Base-by-base conservation (phyloP, 495 filamentous ascomycete species). In the Bryoglossum gracile region DNA sequence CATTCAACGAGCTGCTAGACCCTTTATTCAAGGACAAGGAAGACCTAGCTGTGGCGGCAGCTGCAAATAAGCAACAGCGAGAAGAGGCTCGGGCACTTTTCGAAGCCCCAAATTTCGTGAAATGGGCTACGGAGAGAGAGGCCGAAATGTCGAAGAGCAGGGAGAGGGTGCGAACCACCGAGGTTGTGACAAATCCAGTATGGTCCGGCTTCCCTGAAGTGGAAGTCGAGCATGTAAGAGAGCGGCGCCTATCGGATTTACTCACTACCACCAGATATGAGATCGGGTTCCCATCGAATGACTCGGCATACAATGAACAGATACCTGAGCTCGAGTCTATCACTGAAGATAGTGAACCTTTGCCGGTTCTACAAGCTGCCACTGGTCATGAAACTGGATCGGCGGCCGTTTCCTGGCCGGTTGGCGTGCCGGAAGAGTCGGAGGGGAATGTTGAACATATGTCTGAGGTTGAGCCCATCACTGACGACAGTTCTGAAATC, bases 1-100 rank as follows among this genome's bases (percentile, higher is more conserved):
- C 85, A 1, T 83, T 95, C 63, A 95, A 96, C 59, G 89, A 97
- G 62, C 69, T 97, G 3, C 76, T 98, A 4, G 87, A 95, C 61
- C 70, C 80, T 8, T 69, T 98, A 0, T 97, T 97, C 69, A 81
- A 82, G 54, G 70, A 71, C 19, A 83, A 84, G 51, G 92, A 98
- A 65, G 82, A 87, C 48, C 62, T 85, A 6, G 80, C 89, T 8
- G 69, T 94, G 52, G 75, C 84, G 42, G 81, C 77, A 8, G 75
- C 77, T 32, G 70, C 75, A 13, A 87, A 80, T 0, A 81, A 78
- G 46, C 63, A 67, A 17, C 70, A 80, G 45, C 81, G 88, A 30
- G 70, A 78, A 36, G 67, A 65, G 41, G 76, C 76, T 66, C 68
- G 78, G 18, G 55, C 57, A 0, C 43, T 64, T 9, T 64, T 71